Conservation (phyloP, 495 filamentous ascomycete species). For the Daldinia grandis region DNA sequence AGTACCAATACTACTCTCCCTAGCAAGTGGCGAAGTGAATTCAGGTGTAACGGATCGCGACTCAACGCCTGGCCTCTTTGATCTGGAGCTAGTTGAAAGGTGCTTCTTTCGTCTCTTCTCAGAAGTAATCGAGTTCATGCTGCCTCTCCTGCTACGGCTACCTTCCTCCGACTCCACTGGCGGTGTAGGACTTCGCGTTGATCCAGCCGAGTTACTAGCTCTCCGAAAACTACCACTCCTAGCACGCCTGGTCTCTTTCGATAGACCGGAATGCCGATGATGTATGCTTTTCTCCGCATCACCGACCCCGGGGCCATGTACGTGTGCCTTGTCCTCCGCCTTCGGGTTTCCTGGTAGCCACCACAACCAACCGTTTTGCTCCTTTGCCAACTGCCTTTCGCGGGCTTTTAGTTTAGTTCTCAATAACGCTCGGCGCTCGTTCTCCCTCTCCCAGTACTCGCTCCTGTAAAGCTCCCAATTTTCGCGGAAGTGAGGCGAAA, state of each 20-base stretch:
- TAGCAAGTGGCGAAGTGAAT: slow-evolving; percentile 58
- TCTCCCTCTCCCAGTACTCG: slow-evolving; percentile 97
- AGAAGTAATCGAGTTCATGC: slow-evolving; percentile 57
- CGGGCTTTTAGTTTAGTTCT: slow-evolving; percentile 71
- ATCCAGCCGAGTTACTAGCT: slow-evolving; percentile 55
- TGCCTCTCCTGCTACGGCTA: slow-evolving; percentile 52
- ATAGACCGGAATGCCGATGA: slow-evolving; percentile 51
- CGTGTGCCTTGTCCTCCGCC: slow-evolving; percentile 46
- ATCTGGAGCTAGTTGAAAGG: slow-evolving; percentile 42
- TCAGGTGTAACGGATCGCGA: slow-evolving; percentile 62
- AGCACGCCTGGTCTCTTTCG: slow-evolving; percentile 55
- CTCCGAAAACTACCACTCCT: slow-evolving; percentile 59
- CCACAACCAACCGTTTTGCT: slow-evolving; percentile 82
- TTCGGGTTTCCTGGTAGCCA: slow-evolving; percentile 68
- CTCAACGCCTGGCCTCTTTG: slow-evolving; percentile 52
- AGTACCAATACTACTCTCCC: slow-evolving; percentile 54
- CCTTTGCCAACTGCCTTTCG: slow-evolving; percentile 69
- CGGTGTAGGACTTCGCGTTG: slow-evolving; percentile 60
- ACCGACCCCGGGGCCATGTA: slow-evolving; percentile 27
- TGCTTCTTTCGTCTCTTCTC: slow-evolving; percentile 60
- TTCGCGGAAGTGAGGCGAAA: slow-evolving; percentile 92
- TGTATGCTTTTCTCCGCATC: slow-evolving; percentile 47
- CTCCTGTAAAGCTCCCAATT: slow-evolving; percentile 94
- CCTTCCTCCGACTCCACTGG: slow-evolving; percentile 57
- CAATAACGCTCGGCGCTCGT: slow-evolving; percentile 81